Evolutionary conservation across 257 asterid species (phyloP).

Genomic region (Petrea volubilis): DNA sequence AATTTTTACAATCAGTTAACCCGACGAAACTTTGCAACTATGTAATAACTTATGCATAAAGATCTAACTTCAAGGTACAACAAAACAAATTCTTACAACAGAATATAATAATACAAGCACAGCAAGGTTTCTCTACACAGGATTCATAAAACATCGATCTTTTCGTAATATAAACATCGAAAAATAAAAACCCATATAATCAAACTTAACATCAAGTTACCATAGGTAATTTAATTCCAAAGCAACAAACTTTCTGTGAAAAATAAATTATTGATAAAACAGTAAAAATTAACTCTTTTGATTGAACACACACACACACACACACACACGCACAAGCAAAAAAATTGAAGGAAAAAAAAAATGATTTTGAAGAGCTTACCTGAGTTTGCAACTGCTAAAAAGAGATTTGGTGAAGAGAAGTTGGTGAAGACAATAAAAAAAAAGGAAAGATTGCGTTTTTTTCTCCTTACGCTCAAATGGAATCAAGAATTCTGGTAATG

Average conservation of each 20-base stretch:
- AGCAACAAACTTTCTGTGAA: neutral
- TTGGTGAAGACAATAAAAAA: no score
- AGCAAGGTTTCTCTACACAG: constrained; percentile 1
- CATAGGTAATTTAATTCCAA: neutral
- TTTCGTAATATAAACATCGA: neutral
- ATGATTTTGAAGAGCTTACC: constrained; percentile 21
- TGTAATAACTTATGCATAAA: neutral
- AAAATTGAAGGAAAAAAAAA: neutral
- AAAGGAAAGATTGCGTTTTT: constrained; percentile 27
- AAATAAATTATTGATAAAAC: neutral
- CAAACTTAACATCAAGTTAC: neutral
- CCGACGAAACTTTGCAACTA: no score
- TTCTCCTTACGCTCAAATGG: constrained; percentile 17
- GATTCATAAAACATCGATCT: neutral
- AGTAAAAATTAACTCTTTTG: neutral
- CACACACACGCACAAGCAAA: neutral
- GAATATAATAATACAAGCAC: neutral
- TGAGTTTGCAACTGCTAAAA: no score
- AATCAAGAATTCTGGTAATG: constrained; percentile 32
- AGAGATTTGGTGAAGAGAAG: no score
- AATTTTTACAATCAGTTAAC: no score
- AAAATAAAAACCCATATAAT: neutral
- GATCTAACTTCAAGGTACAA: neutral
- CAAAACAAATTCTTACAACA: neutral
- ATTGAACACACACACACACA: neutral